Evolutionary conservation across 805 yeast species (phyloP).

Genomic region (Danielozyma ontarioensis): DNA sequence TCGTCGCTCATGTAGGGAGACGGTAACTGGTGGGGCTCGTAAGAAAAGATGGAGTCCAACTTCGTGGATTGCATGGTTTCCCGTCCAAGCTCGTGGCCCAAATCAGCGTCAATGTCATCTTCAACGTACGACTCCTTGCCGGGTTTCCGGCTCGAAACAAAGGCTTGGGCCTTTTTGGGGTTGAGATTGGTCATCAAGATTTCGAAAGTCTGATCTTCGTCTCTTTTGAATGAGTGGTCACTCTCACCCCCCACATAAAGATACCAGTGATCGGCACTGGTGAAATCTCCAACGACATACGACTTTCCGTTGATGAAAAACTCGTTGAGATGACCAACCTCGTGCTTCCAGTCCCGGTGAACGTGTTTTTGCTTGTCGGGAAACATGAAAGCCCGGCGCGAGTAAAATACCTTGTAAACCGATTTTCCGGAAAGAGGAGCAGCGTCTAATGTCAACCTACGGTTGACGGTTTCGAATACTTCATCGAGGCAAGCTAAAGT

Average conservation of each 20-base stretch:
- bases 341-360: slow-evolving; percentile 82
- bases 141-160: slow-evolving; percentile 49
- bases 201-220: slow-evolving; percentile 73
- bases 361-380: slow-evolving; percentile 79
- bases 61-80: slow-evolving; percentile 60
- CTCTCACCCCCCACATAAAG: slow-evolving; percentile 59
- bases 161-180: slow-evolving; percentile 50
- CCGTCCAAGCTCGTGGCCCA: slow-evolving; percentile 76
- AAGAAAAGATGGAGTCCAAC: slow-evolving; percentile 52
- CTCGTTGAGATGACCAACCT: slow-evolving; percentile 62
- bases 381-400: slow-evolving; percentile 89
- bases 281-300: slow-evolving; percentile 72
- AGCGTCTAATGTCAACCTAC: slow-evolving; percentile 18
- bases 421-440: slow-evolving; percentile 28
- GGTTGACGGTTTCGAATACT: slow-evolving; percentile 43
- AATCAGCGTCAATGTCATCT: slow-evolving; percentile 32
- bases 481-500: slow-evolving; percentile 71
- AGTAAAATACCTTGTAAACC: slow-evolving; percentile 74
- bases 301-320: slow-evolving; percentile 58
- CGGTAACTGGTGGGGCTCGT: slow-evolving; percentile 19
- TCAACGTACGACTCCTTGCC: slow-evolving; percentile 34
- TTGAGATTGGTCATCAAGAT: slow-evolving; percentile 84
- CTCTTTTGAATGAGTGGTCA: slow-evolving; percentile 2
- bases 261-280: slow-evolving; percentile 86
- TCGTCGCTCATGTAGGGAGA: slow-evolving; percentile 22